Conservation (phyloP, 192 early-diverging fungal species). For the Mortierella antarctica region DNA sequence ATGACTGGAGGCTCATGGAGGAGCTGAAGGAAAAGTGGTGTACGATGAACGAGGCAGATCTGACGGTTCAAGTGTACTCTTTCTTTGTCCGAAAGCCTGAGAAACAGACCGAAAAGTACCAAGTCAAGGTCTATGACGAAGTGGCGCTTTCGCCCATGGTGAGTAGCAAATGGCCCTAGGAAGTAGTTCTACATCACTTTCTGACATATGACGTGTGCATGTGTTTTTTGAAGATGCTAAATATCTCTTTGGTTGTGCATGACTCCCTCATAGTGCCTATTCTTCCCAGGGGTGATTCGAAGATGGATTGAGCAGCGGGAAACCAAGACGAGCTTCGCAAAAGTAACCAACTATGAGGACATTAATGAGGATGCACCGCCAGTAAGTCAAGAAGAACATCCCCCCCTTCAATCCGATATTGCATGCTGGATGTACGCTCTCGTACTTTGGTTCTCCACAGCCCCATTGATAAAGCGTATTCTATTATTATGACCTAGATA, state of each 20-base stretch:
- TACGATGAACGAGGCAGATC: slow-evolving; percentile 84
- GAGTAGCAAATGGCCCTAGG: slow-evolving; percentile 1
- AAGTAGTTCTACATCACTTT: not conserved
- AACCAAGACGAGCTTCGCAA: slow-evolving; percentile 29
- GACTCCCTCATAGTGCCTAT: slow-evolving; percentile 38
- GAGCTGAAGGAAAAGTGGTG: slow-evolving; percentile 88
- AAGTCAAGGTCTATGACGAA: slow-evolving; percentile 91
- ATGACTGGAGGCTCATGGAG: slow-evolving; percentile 82
- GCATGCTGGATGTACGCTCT: not conserved
- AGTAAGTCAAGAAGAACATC: slow-evolving; percentile 12
- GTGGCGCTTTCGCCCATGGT: slow-evolving; percentile 83
- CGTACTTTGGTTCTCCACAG: slow-evolving; percentile 30
- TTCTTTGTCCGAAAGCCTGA: slow-evolving; percentile 86
- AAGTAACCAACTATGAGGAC: slow-evolving; percentile 42
- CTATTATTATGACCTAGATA: slow-evolving; percentile 6
- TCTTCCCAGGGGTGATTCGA: slow-evolving; percentile 58
- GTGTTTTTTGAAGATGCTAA: not conserved
- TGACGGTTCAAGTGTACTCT: slow-evolving; percentile 84
- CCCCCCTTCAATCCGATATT: too few relatives aligned
- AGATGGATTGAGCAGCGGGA: slow-evolving; percentile 49
- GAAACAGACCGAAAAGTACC: slow-evolving; percentile 75
- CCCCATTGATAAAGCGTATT: too few relatives aligned
- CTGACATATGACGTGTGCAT: too few relatives aligned
- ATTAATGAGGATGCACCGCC: slow-evolving; percentile 52
- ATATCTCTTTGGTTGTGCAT: not conserved